Evolutionary conservation across 2,329 filamentous ascomycete genomes (phyloP), one percentile per base, ranked within the genome.

Genomic region (Aschersonia sp.): DNA sequence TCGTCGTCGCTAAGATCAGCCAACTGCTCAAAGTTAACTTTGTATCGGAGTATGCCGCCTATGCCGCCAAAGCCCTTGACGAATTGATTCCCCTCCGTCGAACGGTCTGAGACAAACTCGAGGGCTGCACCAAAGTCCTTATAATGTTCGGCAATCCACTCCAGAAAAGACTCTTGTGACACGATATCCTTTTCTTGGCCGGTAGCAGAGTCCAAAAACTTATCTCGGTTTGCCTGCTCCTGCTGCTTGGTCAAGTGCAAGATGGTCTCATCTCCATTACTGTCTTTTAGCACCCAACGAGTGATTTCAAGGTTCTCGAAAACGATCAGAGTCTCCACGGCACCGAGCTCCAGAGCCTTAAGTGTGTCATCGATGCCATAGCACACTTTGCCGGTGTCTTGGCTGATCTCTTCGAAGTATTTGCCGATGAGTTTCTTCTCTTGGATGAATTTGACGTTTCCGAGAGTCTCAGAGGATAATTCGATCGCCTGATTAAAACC

Each of bases 401-500:
- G 89, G 65, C 88, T 95, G 61, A 98, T 97, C 70, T 98, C 91
- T 65, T 98, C 89, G 60, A 98, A 98, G 75, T 98, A 98, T 65
- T 86, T 89, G 65, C 91, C 91, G 62, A 98, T 98, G 53, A 98
- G 81, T 74, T 96, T 98, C 84, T 98, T 98, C 78, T 98, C 92
- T 70, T 98, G 92, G 65, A 98, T 96, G 67, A 98, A 98, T 72
- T 98, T 98, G 78, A 98, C 92, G 64, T 97, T 98, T 69, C 89
- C 86, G 45, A 98, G 78, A 5, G 92, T 98, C 74, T 98, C 94
- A 5, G 89, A 80, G 30, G 92, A 84, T 59, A 98, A 70, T 64
- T 98, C 92, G 54, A 98, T 98, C 51, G 92, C 92, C 72, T 98
- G 94, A 74, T 98, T 98, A 78, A 98, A 98, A 44, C 92, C 92